Percentiles rank a stretch among this genome's conserved stretches.
These are phyloP conservation scores for Chytriomyces sp. DNA, from an alignment of 192 early-diverging fungal genomes.

Conservation along the genomic window DNA sequence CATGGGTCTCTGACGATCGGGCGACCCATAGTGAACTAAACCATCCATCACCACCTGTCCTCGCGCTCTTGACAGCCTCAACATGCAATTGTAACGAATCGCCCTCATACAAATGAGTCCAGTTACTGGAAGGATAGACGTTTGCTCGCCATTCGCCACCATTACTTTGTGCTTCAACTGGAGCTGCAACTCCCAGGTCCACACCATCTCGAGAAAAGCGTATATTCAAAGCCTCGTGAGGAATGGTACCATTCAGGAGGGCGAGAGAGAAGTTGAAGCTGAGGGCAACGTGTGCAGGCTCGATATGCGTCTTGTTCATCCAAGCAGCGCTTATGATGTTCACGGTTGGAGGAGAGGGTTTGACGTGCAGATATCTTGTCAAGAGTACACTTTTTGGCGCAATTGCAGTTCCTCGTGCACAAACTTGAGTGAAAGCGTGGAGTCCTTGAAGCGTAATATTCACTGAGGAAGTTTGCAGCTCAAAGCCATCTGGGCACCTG, in stretches of 20 bases:
- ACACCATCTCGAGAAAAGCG: neutral
- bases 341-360: neutral
- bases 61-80: neutral
- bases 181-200: neutral
- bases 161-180: neutral
- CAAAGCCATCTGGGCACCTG: no score
- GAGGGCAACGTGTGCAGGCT: neutral
- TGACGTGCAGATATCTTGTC: constrained; percentile 4
- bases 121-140: neutral
- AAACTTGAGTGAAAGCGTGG: neutral
- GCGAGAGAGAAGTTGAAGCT: neutral
- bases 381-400: neutral
- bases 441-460: constrained; percentile 3
- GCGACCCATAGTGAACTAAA: neutral
- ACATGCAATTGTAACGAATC: neutral
- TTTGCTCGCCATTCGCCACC: neutral
- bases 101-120: neutral
- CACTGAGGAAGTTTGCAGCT: neutral
- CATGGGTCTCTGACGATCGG: neutral
- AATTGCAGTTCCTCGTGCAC: neutral
- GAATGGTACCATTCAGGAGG: neutral
- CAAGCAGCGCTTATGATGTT: neutral
- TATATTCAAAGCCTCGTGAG: neutral
- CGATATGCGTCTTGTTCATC: neutral
- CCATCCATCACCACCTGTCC: neutral